Evolutionary conservation across 768 basidiomycete genomes (phyloP), one percentile per base, ranked within the genome.

Genomic region (Hygrocybe coccinea): DNA sequence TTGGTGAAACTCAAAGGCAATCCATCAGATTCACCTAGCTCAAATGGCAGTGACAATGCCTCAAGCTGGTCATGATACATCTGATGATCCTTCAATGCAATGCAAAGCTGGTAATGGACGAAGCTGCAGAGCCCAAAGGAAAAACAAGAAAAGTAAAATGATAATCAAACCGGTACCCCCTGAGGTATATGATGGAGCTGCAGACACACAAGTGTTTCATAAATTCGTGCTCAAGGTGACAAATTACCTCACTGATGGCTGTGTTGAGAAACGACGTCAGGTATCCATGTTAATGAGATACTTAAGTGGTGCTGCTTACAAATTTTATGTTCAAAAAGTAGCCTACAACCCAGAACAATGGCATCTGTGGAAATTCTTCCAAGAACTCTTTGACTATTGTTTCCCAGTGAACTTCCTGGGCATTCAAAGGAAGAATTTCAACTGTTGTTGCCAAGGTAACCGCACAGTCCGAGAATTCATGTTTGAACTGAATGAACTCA

Each of bases 341-440:
- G 59, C 71, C 0, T 48, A 56, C 1, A 63, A 65, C 5, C 53
- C 62, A 0, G 53, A 65, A 2, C 36, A 61, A 0, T 76, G 72
- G 71, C 56, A 25, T 0, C 29, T 75, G 0, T 34, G 58, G 9
- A 22, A 62, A 1, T 74, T 75, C 55, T 74, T 72, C 50, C 21
- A 52, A 2, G 67, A 63, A 25, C 14, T 76, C n/a, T 74, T 72
- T 52, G 62, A 74, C 19, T 71, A 71, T 22, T 73, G 74, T 29
- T 76, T 76, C 60, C 73, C 73, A 0, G 47, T 65, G 0, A 60
- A 71, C 36, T 74, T 64, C 43, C 33, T 60, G 0, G 37, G 62
- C 6, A 48, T 69, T 22, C 70, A 69, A 52, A 33, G 64, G 0
- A 56, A 64, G 5, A 65, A 67, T 17, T 57, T 77, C 0, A 41